These are phyloP conservation scores for Niebla homalea DNA, from an alignment of 495 filamentous ascomycete genomes.

Conservation along the genomic window DNA sequence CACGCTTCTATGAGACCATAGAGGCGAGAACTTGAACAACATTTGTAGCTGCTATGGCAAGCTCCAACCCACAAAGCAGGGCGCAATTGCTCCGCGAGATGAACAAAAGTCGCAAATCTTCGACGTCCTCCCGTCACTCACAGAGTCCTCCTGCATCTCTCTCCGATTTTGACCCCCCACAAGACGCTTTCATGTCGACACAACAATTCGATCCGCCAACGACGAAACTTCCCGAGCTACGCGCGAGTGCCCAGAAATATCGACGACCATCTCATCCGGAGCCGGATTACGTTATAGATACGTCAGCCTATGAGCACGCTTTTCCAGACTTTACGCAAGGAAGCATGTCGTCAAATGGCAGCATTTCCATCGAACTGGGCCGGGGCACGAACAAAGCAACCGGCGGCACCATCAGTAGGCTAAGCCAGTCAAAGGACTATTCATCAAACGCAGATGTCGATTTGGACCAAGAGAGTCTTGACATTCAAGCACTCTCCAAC, in stretches of 20 bases:
- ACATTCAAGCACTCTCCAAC: slow-evolving; percentile 34
- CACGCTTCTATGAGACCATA: no score
- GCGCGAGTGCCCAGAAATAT: slow-evolving; percentile 19
- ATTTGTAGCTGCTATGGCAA: slow-evolving; percentile 4
- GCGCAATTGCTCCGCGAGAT: slow-evolving; percentile 15
- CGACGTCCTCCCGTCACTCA: slow-evolving; percentile 8
- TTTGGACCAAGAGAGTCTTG: slow-evolving; percentile 26
- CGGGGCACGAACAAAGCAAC: slow-evolving; percentile 25
- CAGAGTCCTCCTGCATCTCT: slow-evolving; percentile 19
- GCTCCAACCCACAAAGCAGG: slow-evolving; percentile 8
- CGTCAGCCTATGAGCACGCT: slow-evolving; percentile 45
- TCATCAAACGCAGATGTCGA: slow-evolving; percentile 7
- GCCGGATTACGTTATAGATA: slow-evolving; percentile 43
- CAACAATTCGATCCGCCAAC: slow-evolving; percentile 29
- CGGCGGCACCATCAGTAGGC: slow-evolving; percentile 25
- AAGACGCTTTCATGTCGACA: slow-evolving; percentile 39
- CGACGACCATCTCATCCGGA: slow-evolving; percentile 20
- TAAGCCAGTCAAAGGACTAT: slow-evolving; percentile 14
- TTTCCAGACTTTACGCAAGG: slow-evolving; percentile 48
- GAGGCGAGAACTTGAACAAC: background rate
- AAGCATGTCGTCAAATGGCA: slow-evolving; percentile 27
- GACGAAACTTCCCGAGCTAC: slow-evolving; percentile 28
- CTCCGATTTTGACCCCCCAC: slow-evolving; percentile 39
- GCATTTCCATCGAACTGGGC: slow-evolving; percentile 33
- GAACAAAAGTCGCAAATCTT: slow-evolving; percentile 11